Evolutionary conservation across 1,139 yeast genomes (phyloP).

Genomic region (Zygotorulaspora mrakii): DNA sequence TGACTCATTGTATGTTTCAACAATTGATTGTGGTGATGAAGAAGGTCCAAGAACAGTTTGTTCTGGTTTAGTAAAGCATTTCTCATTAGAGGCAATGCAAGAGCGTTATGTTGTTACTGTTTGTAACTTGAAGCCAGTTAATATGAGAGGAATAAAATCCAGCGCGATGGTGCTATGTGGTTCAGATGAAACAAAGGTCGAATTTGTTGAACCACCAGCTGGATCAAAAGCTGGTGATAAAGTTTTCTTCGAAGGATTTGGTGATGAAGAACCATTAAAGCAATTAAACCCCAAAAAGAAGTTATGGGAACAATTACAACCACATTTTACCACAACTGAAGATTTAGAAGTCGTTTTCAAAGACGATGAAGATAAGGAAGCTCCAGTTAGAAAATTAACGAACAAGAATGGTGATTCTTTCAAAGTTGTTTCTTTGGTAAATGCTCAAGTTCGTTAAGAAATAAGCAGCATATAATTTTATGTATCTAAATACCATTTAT

Average conservation of each 20-base stretch:
- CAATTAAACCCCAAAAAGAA: conserved; percentile 98
- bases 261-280: conserved; percentile 80
- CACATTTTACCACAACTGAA: conserved; percentile 77
- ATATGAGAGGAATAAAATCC: conserved; percentile 92
- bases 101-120: conserved; percentile 76
- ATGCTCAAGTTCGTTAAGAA: conserved; percentile 69
- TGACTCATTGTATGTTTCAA: conserved; percentile 90
- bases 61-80: conserved; percentile 81
- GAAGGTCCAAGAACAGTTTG: conserved; percentile 98
- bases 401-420: conserved; percentile 70
- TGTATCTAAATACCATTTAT: background rate
- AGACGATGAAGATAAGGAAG: conserved; percentile 61
- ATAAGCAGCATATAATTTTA: too few species aligned
- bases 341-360: conserved; percentile 74
- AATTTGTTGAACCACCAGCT: conserved; percentile 91
- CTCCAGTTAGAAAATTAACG: conserved; percentile 71
- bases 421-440: conserved; percentile 61
- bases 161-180: conserved; percentile 98
- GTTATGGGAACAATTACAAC: conserved; percentile 94
- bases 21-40: conserved; percentile 93
- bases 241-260: conserved; percentile 84
- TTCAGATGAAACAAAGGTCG: conserved; percentile 62
- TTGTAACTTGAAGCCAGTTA: conserved; percentile 86
- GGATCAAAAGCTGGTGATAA: conserved; percentile 97
- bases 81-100: conserved; percentile 79